Base-by-base conservation (phyloP, 441 rosid species). In the Mallotus repandus region DNA sequence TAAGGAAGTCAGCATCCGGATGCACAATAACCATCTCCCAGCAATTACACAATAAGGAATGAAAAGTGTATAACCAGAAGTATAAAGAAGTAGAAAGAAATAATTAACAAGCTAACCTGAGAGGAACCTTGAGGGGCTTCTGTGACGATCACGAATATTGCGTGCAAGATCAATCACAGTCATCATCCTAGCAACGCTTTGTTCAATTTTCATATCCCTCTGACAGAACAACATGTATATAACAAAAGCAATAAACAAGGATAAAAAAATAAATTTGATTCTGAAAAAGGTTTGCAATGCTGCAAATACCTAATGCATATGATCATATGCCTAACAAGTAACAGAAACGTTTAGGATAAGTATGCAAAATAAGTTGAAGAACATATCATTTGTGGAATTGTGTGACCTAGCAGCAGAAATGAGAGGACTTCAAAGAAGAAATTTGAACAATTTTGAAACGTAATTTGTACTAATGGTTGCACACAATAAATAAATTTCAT, bases 101-200 rank as follows among this genome's bases (percentile, higher is more conserved):
- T 18, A 59, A 66, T n/a, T n/a, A n/a, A n/a, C 48, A 43, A 76
- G 55, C 57, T 66, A 48, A 92, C 98, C 91, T 90, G 35, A 91
- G 85, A 59, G 98, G 98, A 56, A 89, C 88, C 85, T 92, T 94
- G 63, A 94, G 86, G 71, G 98, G 97, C 69, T 89, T 82, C 80
- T 88, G 84, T 94, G 91, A 55, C 93, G 91, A 73, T 94, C 98
- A 58, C 99, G 96, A 81, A 91, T 91, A 80, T 92, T 94, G 55
- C 99, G 89, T 5, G 93, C 98, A 79, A 89, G 92, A 81, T 94
- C 99, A 72, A 94, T 92, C 74, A 94, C 84, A 38, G 89, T 94
- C 87, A 84, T 92, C 99, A 94, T 94, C 81, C 98, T 91, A 41
- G 86, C 73, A 49, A 94, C 97, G 83, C 98, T 94, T 81, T 77